Base-by-base conservation (phyloP, 176 grass and related monocot genomes). In the Thalia dealbata region DNA sequence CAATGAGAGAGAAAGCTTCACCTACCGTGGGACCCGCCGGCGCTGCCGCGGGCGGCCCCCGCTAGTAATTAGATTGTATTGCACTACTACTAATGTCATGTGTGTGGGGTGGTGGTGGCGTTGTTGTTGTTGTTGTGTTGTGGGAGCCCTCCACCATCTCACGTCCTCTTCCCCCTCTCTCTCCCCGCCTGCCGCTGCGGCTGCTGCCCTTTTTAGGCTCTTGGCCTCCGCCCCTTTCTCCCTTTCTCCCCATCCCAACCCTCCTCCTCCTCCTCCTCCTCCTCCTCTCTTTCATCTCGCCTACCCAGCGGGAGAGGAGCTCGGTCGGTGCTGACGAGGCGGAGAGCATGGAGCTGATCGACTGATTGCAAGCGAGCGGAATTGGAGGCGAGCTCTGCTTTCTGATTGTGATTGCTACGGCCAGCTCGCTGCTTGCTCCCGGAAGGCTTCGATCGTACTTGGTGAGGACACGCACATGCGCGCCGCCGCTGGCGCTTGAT, bases 81-180 rank as follows among this genome's bases (percentile, higher is more conserved):
- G 19, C 65, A 68, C 65, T 68, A 45, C 22, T 68, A 68, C 65
- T 68, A 45, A 44, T 68, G 54, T 58, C 1, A n/a, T n/a, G 54
- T n/a, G 32, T 38, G 32, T 3, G 54, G 43, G 3, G 19, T 21
- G 16, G 35, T 14, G 65, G 25, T 35, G 62, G 1, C 29, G 61
- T n/a, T n/a, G n/a, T n/a, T 30, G 10, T 23, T 35, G 25, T 10
- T 30, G 10, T 23, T 35, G 25, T 30, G 10, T 23, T 35, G 25
- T 10, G 38, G 35, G 32, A 13, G 3, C 35, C 35, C 8, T 44
- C 35, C 12, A 41, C 35, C 8, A 16, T 67, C 10, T 44, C 65
- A 43, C 32, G 19, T 44, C 22, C 30, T 43, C 65, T 8, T 48
- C 45, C 11, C 45, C 11, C 45, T 48, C 45, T 48, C 45, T 48